These are phyloP conservation scores for Lactifluus hygrophoroides DNA, from an alignment of 768 basidiomycete species.

Conservation along the genomic window DNA sequence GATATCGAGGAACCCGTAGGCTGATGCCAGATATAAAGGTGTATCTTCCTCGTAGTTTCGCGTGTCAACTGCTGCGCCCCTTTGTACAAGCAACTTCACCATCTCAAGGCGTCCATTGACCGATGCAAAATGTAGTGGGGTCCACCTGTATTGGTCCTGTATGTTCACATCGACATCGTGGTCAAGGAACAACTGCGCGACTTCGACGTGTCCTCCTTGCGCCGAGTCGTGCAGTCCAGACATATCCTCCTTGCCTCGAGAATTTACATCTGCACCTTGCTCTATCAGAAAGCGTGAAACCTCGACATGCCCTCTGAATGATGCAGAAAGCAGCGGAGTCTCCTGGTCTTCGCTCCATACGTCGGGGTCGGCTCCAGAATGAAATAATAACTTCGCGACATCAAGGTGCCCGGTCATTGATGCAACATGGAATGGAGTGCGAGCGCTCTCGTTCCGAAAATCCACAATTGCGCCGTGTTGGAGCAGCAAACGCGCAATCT, in stretches of 20 bases:
- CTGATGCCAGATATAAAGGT: neutral
- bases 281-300: too few relatives aligned
- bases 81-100: neutral
- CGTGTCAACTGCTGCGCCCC: neutral
- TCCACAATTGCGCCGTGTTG: neutral
- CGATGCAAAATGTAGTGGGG: neutral
- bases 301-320: too few relatives aligned
- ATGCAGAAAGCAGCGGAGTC: too few relatives aligned
- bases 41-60: neutral
- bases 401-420: neutral
- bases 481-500: neutral
- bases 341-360: too few relatives aligned
- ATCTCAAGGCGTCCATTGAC: neutral
- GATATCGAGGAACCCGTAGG: neutral
- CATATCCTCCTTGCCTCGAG: too few relatives aligned
- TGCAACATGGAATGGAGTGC: neutral
- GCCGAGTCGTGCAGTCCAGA: too few relatives aligned
- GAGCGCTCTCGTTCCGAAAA: too few relatives aligned
- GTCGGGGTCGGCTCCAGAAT: too few relatives aligned
- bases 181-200: neutral
- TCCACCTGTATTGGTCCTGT: neutral
- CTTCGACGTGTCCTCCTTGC: neutral
- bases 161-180: neutral
- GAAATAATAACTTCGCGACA: neutral
- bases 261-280: too few relatives aligned